A percentile compares a stretch with the other conserved stretches of the same genome.
Evolutionary conservation across 2,329 filamentous ascomycete genomes (phyloP).

Genomic region (Cladosporium phlei): DNA sequence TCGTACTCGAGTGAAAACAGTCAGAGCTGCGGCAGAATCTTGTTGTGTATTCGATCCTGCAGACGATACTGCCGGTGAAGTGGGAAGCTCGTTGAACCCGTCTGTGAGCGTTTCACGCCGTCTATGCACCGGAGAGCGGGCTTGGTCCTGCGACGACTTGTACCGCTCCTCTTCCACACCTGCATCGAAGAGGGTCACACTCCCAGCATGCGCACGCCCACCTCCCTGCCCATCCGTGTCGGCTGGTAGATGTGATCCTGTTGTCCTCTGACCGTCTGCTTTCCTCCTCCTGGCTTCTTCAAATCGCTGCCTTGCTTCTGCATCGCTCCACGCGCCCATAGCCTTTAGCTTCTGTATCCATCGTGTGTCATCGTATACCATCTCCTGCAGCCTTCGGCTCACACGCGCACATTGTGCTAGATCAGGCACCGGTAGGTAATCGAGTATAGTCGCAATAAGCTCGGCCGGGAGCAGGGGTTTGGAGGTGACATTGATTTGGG

Average conservation of each 20-base stretch:
- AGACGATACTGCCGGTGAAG: conserved; percentile 35
- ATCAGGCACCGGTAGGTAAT: conserved; percentile 81
- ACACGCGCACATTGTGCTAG: conserved; percentile 79
- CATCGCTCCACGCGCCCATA: conserved; percentile 91
- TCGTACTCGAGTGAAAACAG: conserved; percentile 63
- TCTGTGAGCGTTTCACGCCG: conserved; percentile 47
- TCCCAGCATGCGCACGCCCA: conserved; percentile 28
- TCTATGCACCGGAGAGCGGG: conserved; percentile 21
- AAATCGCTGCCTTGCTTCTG: conserved; percentile 73
- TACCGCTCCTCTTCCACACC: conserved; percentile 47
- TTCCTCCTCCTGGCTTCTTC: conserved; percentile 61
- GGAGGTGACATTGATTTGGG: conserved; percentile 67
- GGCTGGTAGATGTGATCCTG: conserved; percentile 31
- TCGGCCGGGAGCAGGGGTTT: conserved; percentile 85
- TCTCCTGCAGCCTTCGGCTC: conserved; percentile 84
- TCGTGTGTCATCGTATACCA: conserved; percentile 96
- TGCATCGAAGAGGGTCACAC: conserved; percentile 70
- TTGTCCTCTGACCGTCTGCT: conserved; percentile 52
- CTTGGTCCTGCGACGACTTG: conserved; percentile 36
- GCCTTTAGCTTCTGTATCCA: conserved; percentile 83
- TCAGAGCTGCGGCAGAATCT: conserved; percentile 62
- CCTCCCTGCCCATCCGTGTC: conserved; percentile 33
- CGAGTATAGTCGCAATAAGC: conserved; percentile 80
- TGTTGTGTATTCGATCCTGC: conserved; percentile 33
- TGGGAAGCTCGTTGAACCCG: conserved; percentile 74